These are phyloP conservation scores for Apiospora malaysiana DNA, from an alignment of 2,329 filamentous ascomycete genomes.

Conservation along the genomic window DNA sequence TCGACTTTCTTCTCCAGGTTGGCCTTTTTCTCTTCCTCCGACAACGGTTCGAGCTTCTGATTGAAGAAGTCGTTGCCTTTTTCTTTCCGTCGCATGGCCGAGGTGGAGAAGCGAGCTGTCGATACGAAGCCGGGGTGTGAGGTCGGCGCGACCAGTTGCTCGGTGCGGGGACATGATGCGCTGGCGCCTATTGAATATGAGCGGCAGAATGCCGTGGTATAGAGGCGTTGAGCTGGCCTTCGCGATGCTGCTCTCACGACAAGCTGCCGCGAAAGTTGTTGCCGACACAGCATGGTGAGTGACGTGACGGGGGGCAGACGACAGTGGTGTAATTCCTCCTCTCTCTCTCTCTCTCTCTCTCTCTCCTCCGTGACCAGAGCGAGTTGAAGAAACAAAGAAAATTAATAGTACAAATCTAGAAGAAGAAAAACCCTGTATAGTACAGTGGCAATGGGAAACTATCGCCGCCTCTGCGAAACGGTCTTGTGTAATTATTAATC, in stretches of 20 bases:
- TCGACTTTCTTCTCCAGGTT: slow-evolving; percentile 55
- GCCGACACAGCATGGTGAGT: slow-evolving; percentile 41
- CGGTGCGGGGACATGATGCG: slow-evolving; percentile 25
- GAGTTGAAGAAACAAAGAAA: background rate
- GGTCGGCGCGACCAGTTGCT: slow-evolving; percentile 30
- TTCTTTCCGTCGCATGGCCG: slow-evolving; percentile 43
- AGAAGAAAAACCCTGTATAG: background rate
- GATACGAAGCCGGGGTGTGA: slow-evolving; percentile 25
- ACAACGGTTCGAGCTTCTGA: slow-evolving; percentile 52
- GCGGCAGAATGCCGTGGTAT: slow-evolving; percentile 30
- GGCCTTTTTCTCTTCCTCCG: slow-evolving; percentile 59
- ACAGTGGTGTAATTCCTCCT: background rate
- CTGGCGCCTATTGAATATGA: slow-evolving; percentile 34
- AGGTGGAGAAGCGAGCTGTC: slow-evolving; percentile 45
- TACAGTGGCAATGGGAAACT: background rate
- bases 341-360: no score
- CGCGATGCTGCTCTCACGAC: slow-evolving; percentile 33
- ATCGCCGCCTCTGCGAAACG: slow-evolving; percentile 13
- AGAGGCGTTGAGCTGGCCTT: slow-evolving; percentile 32
- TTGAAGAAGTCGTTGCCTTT: slow-evolving; percentile 58
- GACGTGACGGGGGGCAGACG: background rate
- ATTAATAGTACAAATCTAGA: slow-evolving; percentile 12
- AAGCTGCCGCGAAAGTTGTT: slow-evolving; percentile 39
- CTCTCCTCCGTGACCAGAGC: no score
- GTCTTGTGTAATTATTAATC: slow-evolving; percentile 13